Evolutionary conservation across 371 early-diverging fungal genomes (phyloP), one percentile per base, ranked within the genome.

Genomic region (Encephalitozoon intestinalis): DNA sequence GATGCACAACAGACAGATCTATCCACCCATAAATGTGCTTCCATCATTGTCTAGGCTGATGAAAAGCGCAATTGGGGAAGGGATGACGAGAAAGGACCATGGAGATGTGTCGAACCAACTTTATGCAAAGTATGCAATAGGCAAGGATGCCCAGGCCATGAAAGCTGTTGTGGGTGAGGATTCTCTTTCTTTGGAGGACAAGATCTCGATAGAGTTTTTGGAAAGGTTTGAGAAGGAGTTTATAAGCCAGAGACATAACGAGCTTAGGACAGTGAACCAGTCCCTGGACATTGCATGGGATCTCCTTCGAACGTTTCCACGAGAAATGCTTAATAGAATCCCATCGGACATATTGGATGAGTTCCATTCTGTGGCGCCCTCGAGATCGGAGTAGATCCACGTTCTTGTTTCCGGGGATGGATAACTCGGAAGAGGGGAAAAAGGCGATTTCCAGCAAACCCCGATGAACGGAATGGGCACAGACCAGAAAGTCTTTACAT

Each of bases 121-220:
- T 84, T 99, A 99, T 85, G 97, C 99, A 79, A 99, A 97, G 86
- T 99, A 99, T 84, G 99, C 99, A 54, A 97, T 99, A 81, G 99
- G 99, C 83, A 90, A 93, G 80, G 99, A 99, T 84, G 97, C 98
- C 2, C 92, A 93, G 25, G 92, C 97, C 44, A 97, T 99, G 98
- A 99, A 97, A 89, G 95, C 98, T 64, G 99, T 99, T 49, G 97
- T 99, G 54, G 99, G 99, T 84, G 99, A 99, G 84, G 99, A 99
- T 83, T 96, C 96, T 11, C 87, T 99, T 81, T 92, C 91, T 82
- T 91, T 90, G 69, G 98, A 97, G 86, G 99, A 99, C 80, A 96
- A 95, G 84, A 88, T 97, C 67, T 89, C 92, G 30, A 88, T 99
- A 46, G 96, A 97, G 86, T 99, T 99, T 86, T 87, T 96, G 86